Conservation (phyloP, 108 stramenopile species). For the Cyclotella choctawhatcheeana region DNA sequence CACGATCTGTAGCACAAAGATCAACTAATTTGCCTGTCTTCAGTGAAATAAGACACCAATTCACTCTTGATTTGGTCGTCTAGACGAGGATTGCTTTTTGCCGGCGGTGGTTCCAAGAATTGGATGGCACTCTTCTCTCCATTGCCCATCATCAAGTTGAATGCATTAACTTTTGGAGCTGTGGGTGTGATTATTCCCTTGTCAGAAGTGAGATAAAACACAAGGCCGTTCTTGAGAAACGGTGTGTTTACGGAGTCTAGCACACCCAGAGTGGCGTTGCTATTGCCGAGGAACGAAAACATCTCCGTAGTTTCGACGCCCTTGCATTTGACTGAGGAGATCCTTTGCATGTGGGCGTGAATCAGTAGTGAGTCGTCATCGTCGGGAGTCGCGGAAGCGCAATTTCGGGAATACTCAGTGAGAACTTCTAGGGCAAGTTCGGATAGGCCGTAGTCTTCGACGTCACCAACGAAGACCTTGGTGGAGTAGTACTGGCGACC, state of each 20-base stretch:
- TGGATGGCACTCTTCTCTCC: not conserved
- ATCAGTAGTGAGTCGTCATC: not conserved
- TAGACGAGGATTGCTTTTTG: not conserved
- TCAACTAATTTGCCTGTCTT: not conserved
- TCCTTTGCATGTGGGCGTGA: not conserved
- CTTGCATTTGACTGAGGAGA: not conserved
- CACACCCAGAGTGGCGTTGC: not conserved
- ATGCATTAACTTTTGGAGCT: not conserved
- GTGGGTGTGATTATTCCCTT: not conserved
- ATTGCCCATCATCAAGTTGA: not conserved
- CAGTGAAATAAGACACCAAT: not conserved
- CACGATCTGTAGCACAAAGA: no score
- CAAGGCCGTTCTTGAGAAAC: not conserved
- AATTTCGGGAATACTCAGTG: no score
- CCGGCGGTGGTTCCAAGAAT: not conserved
- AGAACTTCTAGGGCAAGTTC: no score
- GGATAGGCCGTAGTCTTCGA: no score
- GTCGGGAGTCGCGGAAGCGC: no score
- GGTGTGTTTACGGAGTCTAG: not conserved
- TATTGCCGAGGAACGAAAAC: not conserved
- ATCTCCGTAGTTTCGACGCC: not conserved
- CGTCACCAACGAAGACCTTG: no score
- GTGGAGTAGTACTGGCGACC: no score
- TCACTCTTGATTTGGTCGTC: not conserved
- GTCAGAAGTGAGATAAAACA: not conserved